Evolutionary conservation across 108 stramenopile species (phyloP), one percentile per base, ranked within the genome.

Genomic region (Discostella stelligeroides): DNA sequence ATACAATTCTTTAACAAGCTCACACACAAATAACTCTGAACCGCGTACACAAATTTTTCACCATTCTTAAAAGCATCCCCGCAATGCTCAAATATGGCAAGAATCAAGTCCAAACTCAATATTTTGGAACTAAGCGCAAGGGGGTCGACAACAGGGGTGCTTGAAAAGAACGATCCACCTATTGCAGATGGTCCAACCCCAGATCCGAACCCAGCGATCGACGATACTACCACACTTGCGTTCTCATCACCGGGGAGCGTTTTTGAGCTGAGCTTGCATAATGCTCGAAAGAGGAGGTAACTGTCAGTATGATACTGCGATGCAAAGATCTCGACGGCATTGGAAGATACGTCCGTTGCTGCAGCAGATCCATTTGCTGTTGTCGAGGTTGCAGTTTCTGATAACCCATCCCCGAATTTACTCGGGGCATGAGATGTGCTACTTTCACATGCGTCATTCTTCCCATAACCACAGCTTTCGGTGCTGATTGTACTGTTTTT

Each of bases 1-100:
- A 98, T 96, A 60, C 95, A 98, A 81, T 99, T 99, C 75, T 96
- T 97, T 20, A 99, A 70, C 58, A 99, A 73, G 12, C 92, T 82
- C 30, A 91, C 88, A 64, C 97, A 97, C 8, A 99, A 86, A 68
- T 97, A 97, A 56, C 88, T 82, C 66, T 94, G 92, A 23, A 99
- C 90, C 5, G 97, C 93, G 50, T 92, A 85, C 50, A 98, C 76
- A 63, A 99, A 99, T 30, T 87, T 84, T 61, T 91, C 89, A 20
- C 88, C 92, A 28, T 79, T 72, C 34, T 93, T 79, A 66, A 99
- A 96, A 1, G 86, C 83, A 25, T 83, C 70, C 0, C 91, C 95
- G 43, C 90, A 76, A 78, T 87, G 83, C 50, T 97, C 94, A 82
- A 99, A 78, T 6, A 95, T 88, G 21, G 72, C 50, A 11, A 95